phyloP scores from a whole-genome alignment of 2,329 filamentous ascomycete genomes.

The Ascochyta lentis region DNA sequence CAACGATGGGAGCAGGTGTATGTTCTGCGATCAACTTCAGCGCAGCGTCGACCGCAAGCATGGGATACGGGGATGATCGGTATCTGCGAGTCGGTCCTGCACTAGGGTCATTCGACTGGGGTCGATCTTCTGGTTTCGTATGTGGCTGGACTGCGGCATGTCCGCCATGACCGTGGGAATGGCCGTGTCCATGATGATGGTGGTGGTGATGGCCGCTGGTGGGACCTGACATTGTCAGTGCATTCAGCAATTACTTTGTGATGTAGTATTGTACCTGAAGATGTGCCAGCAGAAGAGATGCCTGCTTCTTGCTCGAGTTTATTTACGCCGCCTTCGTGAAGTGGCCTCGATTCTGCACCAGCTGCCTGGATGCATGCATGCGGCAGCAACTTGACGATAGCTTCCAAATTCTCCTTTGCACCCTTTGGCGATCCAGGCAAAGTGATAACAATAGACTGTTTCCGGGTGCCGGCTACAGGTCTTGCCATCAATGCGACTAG shows the following conservation, averaged over 20 bases:
- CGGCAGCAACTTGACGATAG: conserved; percentile 86
- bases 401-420: conserved; percentile 89
- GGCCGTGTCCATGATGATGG: conserved; percentile 62
- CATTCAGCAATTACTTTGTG: too few relatives aligned
- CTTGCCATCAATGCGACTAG: conserved; percentile 95
- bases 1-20: conserved; percentile 68
- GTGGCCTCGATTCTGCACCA: conserved; percentile 77
- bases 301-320: conserved; percentile 86
- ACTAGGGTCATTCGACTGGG: conserved; percentile 65
- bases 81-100: conserved; percentile 72
- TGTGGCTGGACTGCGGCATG: conserved; percentile 68
- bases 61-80: conserved; percentile 87
- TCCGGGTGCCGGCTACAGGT: conserved; percentile 85
- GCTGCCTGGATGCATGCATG: conserved; percentile 93
- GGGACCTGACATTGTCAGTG: conserved; percentile 17
- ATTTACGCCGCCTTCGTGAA: conserved; percentile 82
- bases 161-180: conserved; percentile 66
- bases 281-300: conserved; percentile 26
- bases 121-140: conserved; percentile 67
- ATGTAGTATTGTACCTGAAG: conserved; percentile 22
- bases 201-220: conserved; percentile 45
- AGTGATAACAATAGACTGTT: conserved; percentile 83
- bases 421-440: conserved; percentile 95
- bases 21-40: conserved; percentile 74
- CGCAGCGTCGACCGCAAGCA: conserved; percentile 86